These are phyloP conservation scores for Phytophthora constricta DNA, from an alignment of 352 stramenopile genomes.

Conservation along the genomic window DNA sequence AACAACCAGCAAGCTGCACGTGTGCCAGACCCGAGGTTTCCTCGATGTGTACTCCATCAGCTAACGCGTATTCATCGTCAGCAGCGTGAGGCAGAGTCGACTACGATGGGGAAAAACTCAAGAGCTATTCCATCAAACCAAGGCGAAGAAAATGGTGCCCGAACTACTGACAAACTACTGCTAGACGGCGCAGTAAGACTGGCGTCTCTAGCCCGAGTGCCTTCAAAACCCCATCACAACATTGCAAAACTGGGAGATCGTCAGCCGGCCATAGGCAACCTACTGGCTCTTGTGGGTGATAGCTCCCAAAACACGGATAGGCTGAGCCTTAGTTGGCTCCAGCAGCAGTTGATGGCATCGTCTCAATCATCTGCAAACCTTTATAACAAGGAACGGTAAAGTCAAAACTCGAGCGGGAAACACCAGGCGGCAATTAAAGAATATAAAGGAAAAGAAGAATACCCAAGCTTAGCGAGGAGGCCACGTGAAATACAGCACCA, in stretches of 20 bases:
- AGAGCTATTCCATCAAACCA: constrained; percentile 17
- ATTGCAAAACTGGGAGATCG: constrained; percentile 36
- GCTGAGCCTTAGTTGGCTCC: constrained; percentile 4
- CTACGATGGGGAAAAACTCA: background rate
- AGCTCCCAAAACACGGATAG: constrained; percentile 2
- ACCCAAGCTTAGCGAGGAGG: background rate
- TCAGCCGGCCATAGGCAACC: constrained; percentile 42
- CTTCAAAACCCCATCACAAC: constrained; percentile 21
- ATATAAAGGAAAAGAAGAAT: background rate
- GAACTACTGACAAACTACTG: constrained; percentile 4
- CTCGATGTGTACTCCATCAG: constrained; percentile 9
- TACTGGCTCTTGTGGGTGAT: constrained; percentile 35
- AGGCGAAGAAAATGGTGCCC: constrained; percentile 13
- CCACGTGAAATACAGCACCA: background rate
- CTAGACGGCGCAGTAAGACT: constrained; percentile 20
- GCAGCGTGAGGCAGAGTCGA: constrained; percentile 1
- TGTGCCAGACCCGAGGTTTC: background rate
- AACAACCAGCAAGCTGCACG: constrained; percentile 1
- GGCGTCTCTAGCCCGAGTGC: background rate
- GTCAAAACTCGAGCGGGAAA: background rate
- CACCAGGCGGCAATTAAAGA: background rate
- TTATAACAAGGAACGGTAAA: constrained; percentile 2
- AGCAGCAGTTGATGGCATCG: constrained; percentile 17
- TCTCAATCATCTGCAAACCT: constrained; percentile 5
- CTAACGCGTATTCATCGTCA: constrained; percentile 18